Evolutionary conservation across 148 eudicot species (phyloP).

Genomic region (Bassia scoparia): DNA sequence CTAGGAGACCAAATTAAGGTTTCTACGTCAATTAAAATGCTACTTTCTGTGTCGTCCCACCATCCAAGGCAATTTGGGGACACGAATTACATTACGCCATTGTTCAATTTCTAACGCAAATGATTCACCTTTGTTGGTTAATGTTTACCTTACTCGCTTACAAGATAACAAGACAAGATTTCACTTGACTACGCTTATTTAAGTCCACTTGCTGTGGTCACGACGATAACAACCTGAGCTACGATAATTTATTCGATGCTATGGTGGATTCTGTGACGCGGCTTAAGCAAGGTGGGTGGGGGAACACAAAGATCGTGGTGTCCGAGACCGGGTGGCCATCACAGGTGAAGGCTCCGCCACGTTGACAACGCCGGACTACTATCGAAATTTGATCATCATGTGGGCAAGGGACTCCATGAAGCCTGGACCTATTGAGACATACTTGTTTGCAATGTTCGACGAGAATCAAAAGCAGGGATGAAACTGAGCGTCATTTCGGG

Average conservation of each 20-base stretch:
- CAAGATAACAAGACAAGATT: neutral
- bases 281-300: conserved; percentile 22
- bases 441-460: conserved; percentile 47
- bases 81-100: conserved; percentile 14
- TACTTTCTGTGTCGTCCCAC: conserved; percentile 26
- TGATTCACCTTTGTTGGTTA: conserved; percentile 30
- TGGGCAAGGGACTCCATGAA: conserved; percentile 34
- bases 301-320: neutral
- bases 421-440: conserved; percentile 29
- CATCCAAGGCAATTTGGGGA: conserved; percentile 24
- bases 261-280: conserved; percentile 21
- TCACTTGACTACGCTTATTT: conserved; percentile 23
- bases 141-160: conserved; percentile 28
- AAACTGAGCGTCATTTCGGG: conserved; percentile 38
- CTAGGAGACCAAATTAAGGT: conserved; percentile 24
- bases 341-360: conserved; percentile 22
- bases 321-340: neutral
- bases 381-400: conserved; percentile 40
- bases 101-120: conserved; percentile 21
- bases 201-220: conserved; percentile 2
- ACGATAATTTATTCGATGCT: conserved; percentile 32
- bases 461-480: conserved; percentile 32
- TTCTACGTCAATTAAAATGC: conserved; percentile 9
- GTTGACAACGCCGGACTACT: conserved; percentile 29
- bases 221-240: conserved; percentile 13